Percentiles rank a stretch among this genome's conserved stretches.
These are phyloP conservation scores for Fusarium kyushuense DNA, from an alignment of 2,329 filamentous ascomycete genomes.

Conservation along the genomic window DNA sequence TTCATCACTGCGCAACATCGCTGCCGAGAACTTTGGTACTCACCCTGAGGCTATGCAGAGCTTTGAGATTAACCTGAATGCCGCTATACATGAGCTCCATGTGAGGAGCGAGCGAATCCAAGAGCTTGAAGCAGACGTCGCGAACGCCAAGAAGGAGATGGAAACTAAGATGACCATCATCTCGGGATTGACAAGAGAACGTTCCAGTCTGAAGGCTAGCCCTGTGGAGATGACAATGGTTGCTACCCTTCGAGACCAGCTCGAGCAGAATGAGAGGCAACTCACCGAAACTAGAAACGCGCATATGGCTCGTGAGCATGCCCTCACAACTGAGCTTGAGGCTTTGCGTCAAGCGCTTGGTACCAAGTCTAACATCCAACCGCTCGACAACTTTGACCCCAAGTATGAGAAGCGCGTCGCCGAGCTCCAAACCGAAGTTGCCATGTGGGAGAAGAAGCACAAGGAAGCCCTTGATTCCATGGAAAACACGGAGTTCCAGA, in stretches of 20 bases:
- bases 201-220: conserved; percentile 85
- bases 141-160: conserved; percentile 91
- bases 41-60: conserved; percentile 88
- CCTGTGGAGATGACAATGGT: conserved; percentile 94
- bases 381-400: conserved; percentile 50
- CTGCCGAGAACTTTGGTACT: conserved; percentile 84
- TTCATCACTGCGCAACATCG: conserved; percentile 88
- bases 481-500: conserved; percentile 76
- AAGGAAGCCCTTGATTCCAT: conserved; percentile 76
- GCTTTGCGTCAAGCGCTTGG: conserved; percentile 69
- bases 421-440: conserved; percentile 77
- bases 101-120: conserved; percentile 89
- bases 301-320: conserved; percentile 79
- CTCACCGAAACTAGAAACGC: conserved; percentile 79
- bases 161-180: conserved; percentile 97
- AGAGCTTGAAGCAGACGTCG: conserved; percentile 86
- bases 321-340: conserved; percentile 78
- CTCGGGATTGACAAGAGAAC: conserved; percentile 89
- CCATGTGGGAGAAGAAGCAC: conserved; percentile 82
- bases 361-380: conserved; percentile 42
- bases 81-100: conserved; percentile 93
- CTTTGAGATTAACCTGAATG: conserved; percentile 91
- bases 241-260: conserved; percentile 85
- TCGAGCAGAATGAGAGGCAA: conserved; percentile 87
- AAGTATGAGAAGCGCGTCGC: conserved; percentile 69